Percentiles rank a stretch among this genome's conserved stretches.
These are phyloP conservation scores for Leccinum disarticulatum DNA, from an alignment of 768 basidiomycete species.

Conservation along the genomic window DNA sequence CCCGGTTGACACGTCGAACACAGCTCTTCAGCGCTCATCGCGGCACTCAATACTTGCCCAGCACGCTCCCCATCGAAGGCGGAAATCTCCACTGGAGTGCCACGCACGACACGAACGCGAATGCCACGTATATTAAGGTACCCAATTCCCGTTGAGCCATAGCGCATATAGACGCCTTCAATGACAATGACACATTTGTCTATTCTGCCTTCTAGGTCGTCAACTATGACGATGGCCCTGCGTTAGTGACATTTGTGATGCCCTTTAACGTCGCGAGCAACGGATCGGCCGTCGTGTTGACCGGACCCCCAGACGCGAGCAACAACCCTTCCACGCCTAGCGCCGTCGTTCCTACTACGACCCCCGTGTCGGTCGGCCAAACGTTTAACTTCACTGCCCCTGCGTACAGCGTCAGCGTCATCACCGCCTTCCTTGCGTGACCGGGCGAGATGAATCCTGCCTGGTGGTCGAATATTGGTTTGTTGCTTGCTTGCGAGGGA, in stretches of 20 bases:
- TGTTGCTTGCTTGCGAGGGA: not conserved
- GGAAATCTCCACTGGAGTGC: not conserved
- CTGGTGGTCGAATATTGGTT: not conserved
- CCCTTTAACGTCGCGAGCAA: not conserved
- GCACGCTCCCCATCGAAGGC: not conserved
- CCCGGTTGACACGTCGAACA: not conserved
- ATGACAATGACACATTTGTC: not conserved
- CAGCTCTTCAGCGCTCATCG: not conserved
- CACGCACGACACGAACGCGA: not conserved
- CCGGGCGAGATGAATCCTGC: not conserved
- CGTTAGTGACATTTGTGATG: not conserved
- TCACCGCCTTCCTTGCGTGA: not conserved
- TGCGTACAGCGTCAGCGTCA: not conserved
- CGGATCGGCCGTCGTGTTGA: not conserved
- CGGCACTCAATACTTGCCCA: not conserved
- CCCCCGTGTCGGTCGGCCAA: not conserved
- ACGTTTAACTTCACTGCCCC: not conserved
- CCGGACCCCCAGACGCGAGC: not conserved
- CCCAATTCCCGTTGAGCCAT: not conserved
- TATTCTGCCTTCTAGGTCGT: not conserved
- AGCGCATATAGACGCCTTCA: not conserved
- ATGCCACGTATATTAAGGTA: not conserved
- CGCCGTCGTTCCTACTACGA: not conserved
- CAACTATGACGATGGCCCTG: not conserved
- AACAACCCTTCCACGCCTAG: not conserved